Evolutionary conservation across 345 rosid species (phyloP), one percentile per base, ranked within the genome.

Genomic region (Salix udensis): DNA sequence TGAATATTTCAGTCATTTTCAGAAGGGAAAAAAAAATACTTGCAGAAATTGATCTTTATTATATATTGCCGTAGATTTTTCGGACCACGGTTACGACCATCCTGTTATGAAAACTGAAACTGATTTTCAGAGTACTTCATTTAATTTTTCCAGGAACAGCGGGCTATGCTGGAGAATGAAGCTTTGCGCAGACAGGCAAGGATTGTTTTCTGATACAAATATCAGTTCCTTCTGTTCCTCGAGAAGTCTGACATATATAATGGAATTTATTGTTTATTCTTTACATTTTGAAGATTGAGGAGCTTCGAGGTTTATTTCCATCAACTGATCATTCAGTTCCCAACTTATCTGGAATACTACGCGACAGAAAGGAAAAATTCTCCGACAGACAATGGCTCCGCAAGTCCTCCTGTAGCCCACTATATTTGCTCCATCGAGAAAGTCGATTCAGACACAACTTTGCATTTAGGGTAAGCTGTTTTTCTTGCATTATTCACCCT

Each of bases 121-220:
- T 16, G 46, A 28, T 65, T n/a, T 28, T 18, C 13, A 46, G 28
- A 48, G 42, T 28, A 37, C 26, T 15, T 31, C 31, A 11, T 39
- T 28, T 58, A 30, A 60, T 75, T 44, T 75, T 86, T 77, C 40
- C 90, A 91, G 98, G 96, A 91, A 85, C 93, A 92, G 68, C 82
- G 85, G 44, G 93, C 96, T 36, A 81, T 85, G 88, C 86, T 90
- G 82, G 98, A 94, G 87, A 94, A 94, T 71, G 95, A 88, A 88
- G 87, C 95, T 82, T 84, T 94, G 79, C 97, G 93, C 71, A 87
- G 91, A 88, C 97, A 94, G 95, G 98, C 65, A 82, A 74, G 72
- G 67, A 66, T 62, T 23, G 19, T 77, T 64, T 85, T 72, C 70
- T 67, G 37, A 44, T 76, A 5, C 7, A 30, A 70, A 42, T 42